Evolutionary conservation across 176 grass and related monocot species (phyloP), one percentile per base, ranked within the genome.

Genomic region (Aegilops bicornis): DNA sequence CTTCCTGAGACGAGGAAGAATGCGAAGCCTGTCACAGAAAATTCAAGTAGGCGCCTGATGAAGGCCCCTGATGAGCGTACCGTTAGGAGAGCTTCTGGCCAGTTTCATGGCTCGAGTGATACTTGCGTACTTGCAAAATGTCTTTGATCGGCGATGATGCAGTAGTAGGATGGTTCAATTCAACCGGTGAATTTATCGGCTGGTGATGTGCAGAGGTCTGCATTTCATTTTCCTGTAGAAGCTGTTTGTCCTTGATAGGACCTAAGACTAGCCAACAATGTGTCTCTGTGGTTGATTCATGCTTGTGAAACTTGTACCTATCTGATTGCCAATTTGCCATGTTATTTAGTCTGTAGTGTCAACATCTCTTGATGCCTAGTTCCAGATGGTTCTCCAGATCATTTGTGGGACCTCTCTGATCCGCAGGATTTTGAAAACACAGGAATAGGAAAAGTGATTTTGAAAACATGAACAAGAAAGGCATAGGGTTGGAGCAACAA

Each of bases 201-300:
- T 58, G 43, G 56, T 59, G 33, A 47, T 25, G 61, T 61, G 86
- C 80, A 77, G 63, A 78, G 77, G 48, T n/a, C 65, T 84, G 64
- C 84, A 60, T 56, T 20, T 19, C 84, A 25, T n/a, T 42, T 42
- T 33, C 48, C 79, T 69, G 14, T 60, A 10, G 47, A 39, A 58
- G 32, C n/a, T 56, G 29, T 85, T 66, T 78, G 43, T 36, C 73
- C 42, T 31, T 73, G 23, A 9, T 40, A 72, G 43, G 22, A 56
- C 60, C 43, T 19, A 62, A 59, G 56, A 59, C 56, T 59, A 27
- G 67, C 10, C 22, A 69, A 8, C 17, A 32, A 56, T 73, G 32
- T 25, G 33, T 27, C 30, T 79, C 42, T 2, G 66, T 58, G 75
- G 47, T 84, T 15, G 64, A 76, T 65, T 82, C 82, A 8, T 82